Base-by-base conservation (phyloP, 768 basidiomycete genomes). In the Psilocybe cyanescens region DNA sequence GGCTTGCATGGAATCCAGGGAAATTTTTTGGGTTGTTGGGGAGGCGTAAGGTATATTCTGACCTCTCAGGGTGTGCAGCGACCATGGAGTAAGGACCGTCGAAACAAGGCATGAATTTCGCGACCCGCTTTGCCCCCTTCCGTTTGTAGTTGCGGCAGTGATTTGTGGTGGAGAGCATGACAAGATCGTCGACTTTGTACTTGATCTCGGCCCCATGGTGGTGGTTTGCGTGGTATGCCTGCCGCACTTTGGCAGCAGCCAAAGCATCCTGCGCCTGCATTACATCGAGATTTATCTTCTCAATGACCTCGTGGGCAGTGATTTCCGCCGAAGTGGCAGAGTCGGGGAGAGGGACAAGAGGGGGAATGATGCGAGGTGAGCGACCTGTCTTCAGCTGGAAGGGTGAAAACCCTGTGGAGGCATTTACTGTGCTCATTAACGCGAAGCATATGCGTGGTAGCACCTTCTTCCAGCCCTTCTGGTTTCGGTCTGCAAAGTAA, bases 31-130 rank as follows among this genome's bases (percentile, higher is more conserved):
- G 65, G 8, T 56, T 60, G 49, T 69, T 68, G 0, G 78, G 75
- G 0, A 79, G 47, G 7, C 75, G 63, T 1, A 80, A 58, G 0
- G 60, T 74, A 59, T 75, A 75, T 3, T 62, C 66, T 0, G 72
- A 76, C 0, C 55, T 65, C 4, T 64, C 65, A 0, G 62, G 59
- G 29, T 66, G 6, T 3, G 64, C 52, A 0, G 50, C 37, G 3
- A 57, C 57, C 8, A 75, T 53, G 0, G 12, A 47, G 55, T 68
- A 74, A 1, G 65, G 70, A 44, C 77, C 71, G 55, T 81, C 75
- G 16, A 60, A 78, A 0, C 72, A 58, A 0, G 78, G 76, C 69
- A 83, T 76, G 56, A 81, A 81, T 52, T 83, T 83, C 0, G 76
- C 78, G 0, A 76, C 76, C 0, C 71, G 64, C 4, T 71, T 67